Percentiles rank a stretch among this genome's conserved stretches.
phyloP scores from a whole-genome alignment of 176 grass and related monocot genomes.

The Avena insularis region DNA sequence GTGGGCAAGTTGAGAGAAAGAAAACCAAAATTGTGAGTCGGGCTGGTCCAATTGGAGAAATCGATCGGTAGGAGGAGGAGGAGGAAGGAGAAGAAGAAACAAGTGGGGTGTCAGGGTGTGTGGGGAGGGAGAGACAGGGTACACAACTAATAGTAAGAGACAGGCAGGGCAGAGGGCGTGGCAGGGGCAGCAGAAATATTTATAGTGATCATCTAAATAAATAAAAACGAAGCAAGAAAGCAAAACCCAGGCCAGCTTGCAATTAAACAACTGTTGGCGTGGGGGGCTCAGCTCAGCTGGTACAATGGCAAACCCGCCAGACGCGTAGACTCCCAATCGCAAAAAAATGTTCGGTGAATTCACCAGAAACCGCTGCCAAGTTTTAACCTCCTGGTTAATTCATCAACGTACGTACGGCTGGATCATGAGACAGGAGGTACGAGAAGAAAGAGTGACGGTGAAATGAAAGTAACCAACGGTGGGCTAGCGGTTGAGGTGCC shows the following conservation, averaged over 20 bases:
- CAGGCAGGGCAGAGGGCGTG: constrained; percentile 13
- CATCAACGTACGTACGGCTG: not conserved
- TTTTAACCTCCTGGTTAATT: not conserved
- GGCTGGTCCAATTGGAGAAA: constrained; percentile 28
- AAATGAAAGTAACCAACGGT: constrained; percentile 12
- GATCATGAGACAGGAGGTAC: not conserved
- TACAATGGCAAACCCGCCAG: too few species aligned
- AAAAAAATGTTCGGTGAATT: not conserved
- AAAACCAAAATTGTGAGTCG: not conserved
- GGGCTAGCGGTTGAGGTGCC: not conserved
- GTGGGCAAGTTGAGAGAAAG: not conserved
- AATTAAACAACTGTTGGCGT: constrained; percentile 20
- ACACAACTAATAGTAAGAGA: constrained; percentile 48
- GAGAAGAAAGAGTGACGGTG: not conserved
- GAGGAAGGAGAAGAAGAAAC: not conserved
- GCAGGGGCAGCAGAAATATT: constrained; percentile 41
- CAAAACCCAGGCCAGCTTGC: constrained; percentile 3
- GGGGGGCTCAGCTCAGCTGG: not conserved
- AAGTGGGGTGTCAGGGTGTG: constrained; percentile 29
- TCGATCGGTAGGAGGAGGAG: not conserved
- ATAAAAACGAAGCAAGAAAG: constrained; percentile 25
- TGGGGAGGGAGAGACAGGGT: constrained; percentile 45
- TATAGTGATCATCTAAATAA: constrained; percentile 10
- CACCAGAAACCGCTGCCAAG: not conserved
- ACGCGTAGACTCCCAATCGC: not conserved